Percentiles rank a stretch among this genome's conserved stretches.
phyloP scores from a whole-genome alignment of 108 stramenopile species.

The Skeletonema tropicum region DNA sequence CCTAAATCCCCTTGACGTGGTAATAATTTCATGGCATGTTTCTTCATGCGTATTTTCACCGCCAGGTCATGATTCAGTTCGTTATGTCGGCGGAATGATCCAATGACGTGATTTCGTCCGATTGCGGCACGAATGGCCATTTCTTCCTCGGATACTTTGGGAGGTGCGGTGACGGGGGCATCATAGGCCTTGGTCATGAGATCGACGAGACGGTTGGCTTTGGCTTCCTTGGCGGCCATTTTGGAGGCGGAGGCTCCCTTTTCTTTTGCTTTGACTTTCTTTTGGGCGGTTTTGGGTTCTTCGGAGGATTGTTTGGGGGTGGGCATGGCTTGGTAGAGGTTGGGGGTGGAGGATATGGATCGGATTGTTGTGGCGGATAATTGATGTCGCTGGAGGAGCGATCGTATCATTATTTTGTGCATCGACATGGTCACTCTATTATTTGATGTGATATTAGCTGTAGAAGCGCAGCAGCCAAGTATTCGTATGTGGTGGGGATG shows the following conservation, averaged over 20 bases:
- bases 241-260: slow-evolving; percentile 19
- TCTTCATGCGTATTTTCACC: slow-evolving; percentile 78
- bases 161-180: slow-evolving; percentile 28
- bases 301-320: slow-evolving; percentile 36
- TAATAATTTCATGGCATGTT: slow-evolving; percentile 75
- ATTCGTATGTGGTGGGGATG: too few relatives aligned
- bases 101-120: slow-evolving; percentile 79
- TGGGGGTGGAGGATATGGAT: slow-evolving; percentile 34
- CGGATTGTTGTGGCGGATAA: not conserved
- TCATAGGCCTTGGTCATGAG: slow-evolving; percentile 37
- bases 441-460: too few relatives aligned
- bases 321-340: slow-evolving; percentile 1
- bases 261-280: slow-evolving; percentile 38
- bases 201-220: slow-evolving; percentile 12
- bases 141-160: slow-evolving; percentile 63
- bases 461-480: too few relatives aligned
- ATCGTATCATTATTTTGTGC: not conserved
- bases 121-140: slow-evolving; percentile 60
- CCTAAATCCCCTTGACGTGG: slow-evolving; percentile 51
- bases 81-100: slow-evolving; percentile 76
- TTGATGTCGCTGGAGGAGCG: slow-evolving; percentile 4
- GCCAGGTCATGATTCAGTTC: slow-evolving; percentile 75
- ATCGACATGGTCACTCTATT: not conserved
- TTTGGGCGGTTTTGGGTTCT: slow-evolving; percentile 43
- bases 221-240: slow-evolving; percentile 10